Base-by-base conservation (phyloP, 2,329 filamentous ascomycete species). In the Fusarium sp. region DNA sequence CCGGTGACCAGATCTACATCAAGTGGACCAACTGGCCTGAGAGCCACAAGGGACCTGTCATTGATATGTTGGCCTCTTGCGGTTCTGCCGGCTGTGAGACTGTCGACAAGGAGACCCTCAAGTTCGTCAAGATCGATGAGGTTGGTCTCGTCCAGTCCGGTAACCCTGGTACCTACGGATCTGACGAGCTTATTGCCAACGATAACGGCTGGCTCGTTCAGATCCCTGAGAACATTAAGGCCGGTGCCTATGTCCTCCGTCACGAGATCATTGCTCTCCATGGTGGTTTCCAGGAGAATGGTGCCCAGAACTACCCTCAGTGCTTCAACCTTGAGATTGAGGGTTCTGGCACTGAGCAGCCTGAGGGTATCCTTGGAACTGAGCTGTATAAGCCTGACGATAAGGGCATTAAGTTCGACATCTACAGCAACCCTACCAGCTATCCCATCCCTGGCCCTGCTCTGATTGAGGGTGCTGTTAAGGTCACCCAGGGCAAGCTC, bases 81-180 rank as follows among this genome's bases (percentile, higher is more conserved):
- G 73, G 75, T 37, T 81, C 83, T 60, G 85, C 83, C 41, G 85
- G 89, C 77, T 91, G 87, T 79, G 82, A 84, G 54, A 78, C 80
- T 3, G 87, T 86, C 64, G 85, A 87, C 80, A 87, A 88, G 81
- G 80, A 80, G 12, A 77, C 80, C 14, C 84, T 91, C 55, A 79
- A 87, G 74, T 91, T 87, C 81, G 88, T 90, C 85, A 92, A 92
- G 86, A 90, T 92, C 67, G 84, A 85, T 53, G 85, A 86, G 73
- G 82, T 79, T 45, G 90, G 89, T 73, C 82, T 89, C 35, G 78
- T 86, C 61, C 63, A 74, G 52, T 83, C 89, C 65, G 75, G 80
- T 67, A 81, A 79, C 67, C 81, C 79, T 64, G 72, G 78, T 61
- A 70, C 56, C 46, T 84, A 81, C 77, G 78, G 77, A 44, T 72